Conservation (phyloP, 2,329 filamentous ascomycete species). For the Epichloe uncinata region DNA sequence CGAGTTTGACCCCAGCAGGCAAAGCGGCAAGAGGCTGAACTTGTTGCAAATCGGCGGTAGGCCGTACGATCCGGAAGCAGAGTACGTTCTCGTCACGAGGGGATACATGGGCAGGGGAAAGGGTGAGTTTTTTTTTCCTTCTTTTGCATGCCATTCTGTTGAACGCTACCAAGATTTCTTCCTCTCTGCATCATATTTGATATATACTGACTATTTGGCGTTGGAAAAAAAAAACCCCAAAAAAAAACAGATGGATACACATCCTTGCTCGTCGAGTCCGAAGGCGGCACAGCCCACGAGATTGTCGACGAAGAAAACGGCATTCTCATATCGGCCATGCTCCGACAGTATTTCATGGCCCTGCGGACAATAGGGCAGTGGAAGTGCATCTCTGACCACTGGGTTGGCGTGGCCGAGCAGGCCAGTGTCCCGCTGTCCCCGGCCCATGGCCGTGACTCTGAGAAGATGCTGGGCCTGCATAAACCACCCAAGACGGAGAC, state of each 20-base stretch:
- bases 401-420: conserved; percentile 49
- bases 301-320: conserved; percentile 79
- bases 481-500: conserved; percentile 7
- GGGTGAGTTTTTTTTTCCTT: conserved; percentile 17
- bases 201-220: background rate
- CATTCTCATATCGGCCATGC: conserved; percentile 70
- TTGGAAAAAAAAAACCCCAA: background rate
- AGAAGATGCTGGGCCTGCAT: conserved; percentile 15
- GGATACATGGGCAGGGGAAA: conserved; percentile 86
- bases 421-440: conserved; percentile 31
- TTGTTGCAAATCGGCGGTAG: conserved; percentile 47
- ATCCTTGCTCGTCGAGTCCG: conserved; percentile 58
- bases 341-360: conserved; percentile 85
- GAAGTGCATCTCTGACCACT: conserved; percentile 60
- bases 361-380: conserved; percentile 70
- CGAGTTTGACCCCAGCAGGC: conserved; percentile 51
- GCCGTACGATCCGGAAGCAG: conserved; percentile 46
- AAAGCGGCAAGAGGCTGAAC: conserved; percentile 48
- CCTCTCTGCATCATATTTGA: background rate
- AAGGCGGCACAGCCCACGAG: conserved; percentile 65
- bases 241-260: conserved; percentile 53
- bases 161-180: background rate
- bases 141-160: background rate
- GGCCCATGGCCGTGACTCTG: conserved; percentile 21
- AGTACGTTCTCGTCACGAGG: conserved; percentile 64